Evolutionary conservation across 352 stramenopile genomes (phyloP).

Genomic region (Globisporangium heterothallicum): DNA sequence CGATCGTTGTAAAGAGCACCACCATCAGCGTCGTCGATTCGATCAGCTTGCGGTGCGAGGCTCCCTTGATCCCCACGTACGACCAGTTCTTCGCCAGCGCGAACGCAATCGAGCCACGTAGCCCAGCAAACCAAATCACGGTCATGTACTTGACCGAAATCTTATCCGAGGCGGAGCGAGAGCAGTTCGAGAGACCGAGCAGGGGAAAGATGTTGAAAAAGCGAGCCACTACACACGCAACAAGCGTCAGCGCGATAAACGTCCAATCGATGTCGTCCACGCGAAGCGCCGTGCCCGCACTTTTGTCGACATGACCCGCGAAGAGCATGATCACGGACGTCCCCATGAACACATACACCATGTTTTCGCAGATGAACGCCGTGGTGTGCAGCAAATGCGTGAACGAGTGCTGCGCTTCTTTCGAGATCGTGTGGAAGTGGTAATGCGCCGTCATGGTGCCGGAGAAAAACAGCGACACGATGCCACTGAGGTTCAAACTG

Average conservation of each 20-base stretch:
- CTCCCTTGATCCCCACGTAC: conserved; percentile 61
- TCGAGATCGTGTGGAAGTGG: conserved; percentile 83
- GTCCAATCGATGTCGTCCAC: conserved; percentile 78
- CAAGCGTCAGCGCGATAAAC: conserved; percentile 76
- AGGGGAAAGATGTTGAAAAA: conserved; percentile 80
- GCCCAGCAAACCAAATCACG: conserved; percentile 90
- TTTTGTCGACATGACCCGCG: conserved; percentile 53
- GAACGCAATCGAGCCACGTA: conserved; percentile 93
- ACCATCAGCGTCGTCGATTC: conserved; percentile 86
- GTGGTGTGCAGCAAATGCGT: conserved; percentile 80
- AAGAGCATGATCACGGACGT: conserved; percentile 84
- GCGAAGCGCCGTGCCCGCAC: conserved; percentile 45
- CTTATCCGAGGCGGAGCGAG: conserved; percentile 38
- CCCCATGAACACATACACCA: conserved; percentile 87
- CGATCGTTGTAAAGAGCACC: conserved; percentile 82
- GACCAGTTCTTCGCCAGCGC: conserved; percentile 85
- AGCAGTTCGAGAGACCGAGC: conserved; percentile 67
- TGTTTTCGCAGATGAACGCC: conserved; percentile 76
- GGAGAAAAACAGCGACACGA: conserved; percentile 93
- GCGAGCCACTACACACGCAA: conserved; percentile 59
- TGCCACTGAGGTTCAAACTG: conserved; percentile 81
- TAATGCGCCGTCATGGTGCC: conserved; percentile 87
- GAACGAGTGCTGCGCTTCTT: conserved; percentile 77
- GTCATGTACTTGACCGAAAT: conserved; percentile 75
- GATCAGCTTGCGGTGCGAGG: conserved; percentile 73